Evolutionary conservation across 1,284 basidiomycete genomes (phyloP), one percentile per base, ranked within the genome.

Genomic region (Boletus semigastroideus): DNA sequence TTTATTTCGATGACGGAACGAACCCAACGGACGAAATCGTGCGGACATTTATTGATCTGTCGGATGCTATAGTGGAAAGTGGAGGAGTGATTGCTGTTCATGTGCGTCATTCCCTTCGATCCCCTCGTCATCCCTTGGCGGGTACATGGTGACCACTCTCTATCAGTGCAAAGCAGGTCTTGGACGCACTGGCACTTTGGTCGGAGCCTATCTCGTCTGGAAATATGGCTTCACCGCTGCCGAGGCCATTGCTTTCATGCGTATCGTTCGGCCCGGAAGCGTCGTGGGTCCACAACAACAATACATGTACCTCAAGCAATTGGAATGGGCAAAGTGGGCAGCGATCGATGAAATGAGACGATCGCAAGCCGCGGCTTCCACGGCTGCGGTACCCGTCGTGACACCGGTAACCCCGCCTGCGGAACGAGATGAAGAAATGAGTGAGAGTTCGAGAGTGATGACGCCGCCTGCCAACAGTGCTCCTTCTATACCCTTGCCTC

Each of bases 161-260:
- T 17, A 17, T 31, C 61, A 97, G 86, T 97, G 94, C 71, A 97
- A 97, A 77, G 94, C 94, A 45, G 94, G 94, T 20, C 78, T 97
- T 19, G 94, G 94, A 20, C 81, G 94, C 46, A 97, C 94, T 4
- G 96, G 97, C 5, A 96, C 95, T 4, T 77, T 99, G 55, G 96
- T 99, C 56, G 94, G 94, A 45, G 97, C 97, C 4, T 99, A 98
- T 76, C 80, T 99, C 51, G 92, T 98, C 60, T 99, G 97, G 91
- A 98, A 97, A 74, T 95, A 98, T 65, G 91, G 91, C n/a, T 99
- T 99, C 68, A 94, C 94, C n/a, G 95, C 96, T 0, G 86, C 87
- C 51, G 97, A 99, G 73, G 95, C 89, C 10, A 99, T 99, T 55
- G 97, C 90, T 0, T 98, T 94, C 72, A 99, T 99, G 97, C 87